Evolutionary conservation across 768 basidiomycete species (phyloP).

Genomic region (Tephrocybe sp.): DNA sequence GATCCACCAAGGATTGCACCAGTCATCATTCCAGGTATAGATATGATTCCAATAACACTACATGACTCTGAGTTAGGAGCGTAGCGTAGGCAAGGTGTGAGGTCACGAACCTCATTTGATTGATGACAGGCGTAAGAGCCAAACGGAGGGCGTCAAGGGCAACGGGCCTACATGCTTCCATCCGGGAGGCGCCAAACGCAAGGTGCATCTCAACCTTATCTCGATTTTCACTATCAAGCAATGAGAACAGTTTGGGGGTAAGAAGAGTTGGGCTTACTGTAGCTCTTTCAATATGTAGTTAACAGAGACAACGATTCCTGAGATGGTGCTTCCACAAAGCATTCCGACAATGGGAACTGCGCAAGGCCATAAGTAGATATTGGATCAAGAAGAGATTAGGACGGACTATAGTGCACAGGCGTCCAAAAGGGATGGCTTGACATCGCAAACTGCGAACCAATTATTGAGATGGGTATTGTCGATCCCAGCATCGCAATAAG

Average conservation of each 20-base stretch:
- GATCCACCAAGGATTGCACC: constrained; percentile 88
- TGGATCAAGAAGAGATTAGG: no score
- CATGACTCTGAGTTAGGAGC: not conserved
- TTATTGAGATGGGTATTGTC: constrained; percentile 76
- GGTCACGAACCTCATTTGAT: constrained; percentile 71
- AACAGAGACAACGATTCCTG: constrained; percentile 69
- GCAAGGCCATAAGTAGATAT: not conserved
- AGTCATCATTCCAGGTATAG: constrained; percentile 92
- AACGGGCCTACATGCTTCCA: constrained; percentile 82
- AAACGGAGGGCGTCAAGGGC: constrained; percentile 74
- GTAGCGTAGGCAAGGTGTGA: constrained; percentile 1
- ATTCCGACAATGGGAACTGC: constrained; percentile 83
- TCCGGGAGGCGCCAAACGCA: constrained; percentile 80
- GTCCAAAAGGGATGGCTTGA: constrained; percentile 77
- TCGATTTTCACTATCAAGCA: constrained; percentile 60
- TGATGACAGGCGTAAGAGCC: constrained; percentile 79
- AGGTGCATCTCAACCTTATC: constrained; percentile 88
- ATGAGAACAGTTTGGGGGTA: not conserved
- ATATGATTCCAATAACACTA: constrained; percentile 73
- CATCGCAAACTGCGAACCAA: constrained; percentile 79
- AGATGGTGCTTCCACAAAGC: constrained; percentile 81
- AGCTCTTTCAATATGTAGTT: constrained; percentile 74
- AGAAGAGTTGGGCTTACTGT: constrained; percentile 42
- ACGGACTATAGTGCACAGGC: constrained; percentile 76
- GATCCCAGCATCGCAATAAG: constrained; percentile 68